Evolutionary conservation across 345 rosid genomes (phyloP).

Genomic region (Xanthoceras sorbifolium): DNA sequence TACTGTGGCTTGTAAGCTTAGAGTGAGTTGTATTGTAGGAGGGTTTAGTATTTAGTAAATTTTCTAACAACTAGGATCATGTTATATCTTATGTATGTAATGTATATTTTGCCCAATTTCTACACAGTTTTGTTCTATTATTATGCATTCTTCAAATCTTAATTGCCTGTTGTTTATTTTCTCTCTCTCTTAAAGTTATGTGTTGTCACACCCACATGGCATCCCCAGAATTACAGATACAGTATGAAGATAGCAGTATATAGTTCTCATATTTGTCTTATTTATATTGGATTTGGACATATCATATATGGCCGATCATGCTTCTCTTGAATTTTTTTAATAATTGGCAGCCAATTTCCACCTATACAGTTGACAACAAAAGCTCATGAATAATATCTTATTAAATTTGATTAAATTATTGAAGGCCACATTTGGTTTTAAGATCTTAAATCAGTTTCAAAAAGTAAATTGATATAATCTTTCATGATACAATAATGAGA

Average conservation of each 20-base stretch:
- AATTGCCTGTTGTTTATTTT: background rate
- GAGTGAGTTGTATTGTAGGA: background rate
- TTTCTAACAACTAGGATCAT: constrained; percentile 32
- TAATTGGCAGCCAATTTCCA: background rate
- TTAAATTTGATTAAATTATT: too few species aligned
- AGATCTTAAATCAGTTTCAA: too few species aligned
- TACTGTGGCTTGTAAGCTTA: constrained; percentile 22
- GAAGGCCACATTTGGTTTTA: too few species aligned
- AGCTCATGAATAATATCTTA: too few species aligned
- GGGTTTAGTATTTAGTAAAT: constrained; percentile 15
- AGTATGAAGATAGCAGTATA: background rate
- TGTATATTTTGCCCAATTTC: constrained; percentile 40
- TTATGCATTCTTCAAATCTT: constrained; percentile 21
- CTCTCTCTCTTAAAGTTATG: background rate
- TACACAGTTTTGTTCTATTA: constrained; percentile 45
- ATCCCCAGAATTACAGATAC: background rate
- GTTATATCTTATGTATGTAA: constrained; percentile 25
- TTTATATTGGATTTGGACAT: background rate
- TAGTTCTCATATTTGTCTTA: background rate
- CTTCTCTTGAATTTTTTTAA: background rate
- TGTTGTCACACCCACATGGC: background rate
- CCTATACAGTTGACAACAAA: too few species aligned
- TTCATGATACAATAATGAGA: too few species aligned
- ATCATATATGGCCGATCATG: background rate
- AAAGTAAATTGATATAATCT: too few species aligned